Conservation (phyloP, 148 eudicot genomes). For the Amaranthus cruentus region DNA sequence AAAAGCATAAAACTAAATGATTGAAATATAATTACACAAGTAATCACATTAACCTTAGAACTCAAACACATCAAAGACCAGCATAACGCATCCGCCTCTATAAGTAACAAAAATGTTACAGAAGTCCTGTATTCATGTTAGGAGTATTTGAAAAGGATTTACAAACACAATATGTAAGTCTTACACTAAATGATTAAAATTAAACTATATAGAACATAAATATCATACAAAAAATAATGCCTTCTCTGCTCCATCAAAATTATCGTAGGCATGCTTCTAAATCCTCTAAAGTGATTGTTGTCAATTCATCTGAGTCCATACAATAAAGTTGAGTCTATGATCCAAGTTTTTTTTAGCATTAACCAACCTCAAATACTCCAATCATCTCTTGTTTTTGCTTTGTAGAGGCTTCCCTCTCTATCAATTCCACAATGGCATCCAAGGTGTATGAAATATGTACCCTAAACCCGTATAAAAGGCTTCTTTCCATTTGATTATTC, state of each 20-base stretch:
- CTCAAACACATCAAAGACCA: too few relatives aligned
- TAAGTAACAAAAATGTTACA: too few relatives aligned
- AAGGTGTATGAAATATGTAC: slow-evolving; percentile 62
- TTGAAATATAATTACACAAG: too few relatives aligned
- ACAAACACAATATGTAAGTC: background rate
- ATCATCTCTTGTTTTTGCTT: slow-evolving; percentile 84
- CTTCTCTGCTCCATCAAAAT: background rate
- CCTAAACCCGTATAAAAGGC: slow-evolving; percentile 76
- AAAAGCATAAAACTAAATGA: too few relatives aligned
- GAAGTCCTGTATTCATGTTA: too few relatives aligned
- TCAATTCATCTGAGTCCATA: slow-evolving; percentile 68
- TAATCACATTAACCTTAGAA: too few relatives aligned
- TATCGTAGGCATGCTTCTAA: slow-evolving; percentile 56
- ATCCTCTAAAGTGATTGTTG: slow-evolving; percentile 80
- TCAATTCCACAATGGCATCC: slow-evolving; percentile 55
- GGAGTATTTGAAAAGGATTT: too few relatives aligned
- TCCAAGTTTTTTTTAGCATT: slow-evolving; percentile 89
- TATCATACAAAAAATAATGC: background rate
- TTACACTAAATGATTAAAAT: background rate
- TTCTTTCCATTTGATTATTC: slow-evolving; percentile 55
- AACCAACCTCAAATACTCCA: slow-evolving; percentile 88
- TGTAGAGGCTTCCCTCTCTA: slow-evolving; percentile 71
- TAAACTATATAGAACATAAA: background rate
- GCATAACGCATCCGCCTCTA: too few relatives aligned
- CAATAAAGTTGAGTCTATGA: slow-evolving; percentile 83